Base-by-base conservation (phyloP, 441 rosid genomes). In the Arabidopsis hybrid region DNA sequence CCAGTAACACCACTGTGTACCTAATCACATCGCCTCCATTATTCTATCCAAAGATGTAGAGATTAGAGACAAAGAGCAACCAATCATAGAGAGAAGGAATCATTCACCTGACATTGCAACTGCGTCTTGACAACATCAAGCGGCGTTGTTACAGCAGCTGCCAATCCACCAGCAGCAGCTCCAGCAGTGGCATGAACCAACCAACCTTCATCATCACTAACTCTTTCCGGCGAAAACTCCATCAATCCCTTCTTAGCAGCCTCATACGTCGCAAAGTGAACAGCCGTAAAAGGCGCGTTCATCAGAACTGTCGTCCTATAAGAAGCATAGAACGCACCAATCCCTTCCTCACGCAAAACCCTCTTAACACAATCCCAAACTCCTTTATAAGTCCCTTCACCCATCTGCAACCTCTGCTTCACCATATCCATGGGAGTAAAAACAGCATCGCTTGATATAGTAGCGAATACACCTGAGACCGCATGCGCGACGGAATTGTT, bases 391-490 rank as follows among this genome's bases (percentile, higher is more conserved):
- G 79, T 76, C 51, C 83, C 76, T 67, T 73, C 65, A 0, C 90
- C 96, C 73, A 93, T 73, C 71, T 91, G 98, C 56, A 93, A 59
- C 80, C 98, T 87, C 82, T 90, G 96, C 80, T 93, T 93, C 74
- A 93, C 98, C 97, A 86, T 84, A 74, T 93, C 98, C 98, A 91
- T 91, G 0, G 98, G 96, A 4, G 97, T 93, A 10, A 90, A 86
- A 60, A 91, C 95, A 1, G 97, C 92, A 17, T 91, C 97, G 78
- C 98, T 91, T 1, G 90, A 85, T 4, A 93, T 80, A 4, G 97
- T 91, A 0, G 98, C 96, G 18, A 81, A 89, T 1, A 93, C 86
- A 4, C 98, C 98, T 1, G 98, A 91, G 17, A 82, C 17, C 0
- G 98, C 97, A 55, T 93, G 97, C 4, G 92, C 98, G 1, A 61